Evolutionary conservation across 192 early-diverging fungal species (phyloP).

Genomic region (Backusella psychrophila): DNA sequence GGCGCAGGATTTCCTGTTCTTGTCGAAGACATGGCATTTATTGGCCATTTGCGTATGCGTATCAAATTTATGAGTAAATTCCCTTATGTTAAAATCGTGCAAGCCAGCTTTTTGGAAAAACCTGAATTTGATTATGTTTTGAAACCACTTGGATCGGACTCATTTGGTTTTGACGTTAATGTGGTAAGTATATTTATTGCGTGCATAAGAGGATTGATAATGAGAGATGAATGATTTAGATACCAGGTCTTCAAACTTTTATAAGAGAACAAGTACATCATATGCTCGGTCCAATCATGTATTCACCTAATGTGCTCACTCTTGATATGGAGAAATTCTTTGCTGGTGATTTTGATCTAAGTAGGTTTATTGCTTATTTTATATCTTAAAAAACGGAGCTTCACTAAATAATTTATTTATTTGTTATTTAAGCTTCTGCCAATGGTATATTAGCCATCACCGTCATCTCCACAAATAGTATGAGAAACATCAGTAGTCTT

Average conservation of each 20-base stretch:
- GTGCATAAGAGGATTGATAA: background rate
- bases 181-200: slow-evolving; percentile 33
- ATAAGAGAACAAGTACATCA: slow-evolving; percentile 56
- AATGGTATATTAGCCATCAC: slow-evolving; percentile 35
- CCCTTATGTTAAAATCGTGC: slow-evolving; percentile 69
- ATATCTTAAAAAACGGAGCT: background rate
- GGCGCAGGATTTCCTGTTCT: slow-evolving; percentile 73
- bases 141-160: slow-evolving; percentile 68
- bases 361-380: background rate
- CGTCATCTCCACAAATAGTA: slow-evolving; percentile 19
- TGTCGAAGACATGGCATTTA: slow-evolving; percentile 72
- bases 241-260: slow-evolving; percentile 68
- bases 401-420: background rate
- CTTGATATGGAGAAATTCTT: slow-evolving; percentile 28
- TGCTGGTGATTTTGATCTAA: slow-evolving; percentile 34
- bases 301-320: slow-evolving; percentile 35
- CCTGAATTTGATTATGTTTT: slow-evolving; percentile 81
- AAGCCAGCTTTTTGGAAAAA: slow-evolving; percentile 68
- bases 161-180: slow-evolving; percentile 71
- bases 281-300: slow-evolving; percentile 48
- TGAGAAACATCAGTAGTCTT: slow-evolving; percentile 7
- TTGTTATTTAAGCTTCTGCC: slow-evolving; percentile 17
- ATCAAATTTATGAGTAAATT: slow-evolving; percentile 72
- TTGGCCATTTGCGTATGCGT: slow-evolving; percentile 60
- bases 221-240: slow-evolving; percentile 13